phyloP scores from a whole-genome alignment of 208 protist species.

The Trypanosoma theileri region DNA sequence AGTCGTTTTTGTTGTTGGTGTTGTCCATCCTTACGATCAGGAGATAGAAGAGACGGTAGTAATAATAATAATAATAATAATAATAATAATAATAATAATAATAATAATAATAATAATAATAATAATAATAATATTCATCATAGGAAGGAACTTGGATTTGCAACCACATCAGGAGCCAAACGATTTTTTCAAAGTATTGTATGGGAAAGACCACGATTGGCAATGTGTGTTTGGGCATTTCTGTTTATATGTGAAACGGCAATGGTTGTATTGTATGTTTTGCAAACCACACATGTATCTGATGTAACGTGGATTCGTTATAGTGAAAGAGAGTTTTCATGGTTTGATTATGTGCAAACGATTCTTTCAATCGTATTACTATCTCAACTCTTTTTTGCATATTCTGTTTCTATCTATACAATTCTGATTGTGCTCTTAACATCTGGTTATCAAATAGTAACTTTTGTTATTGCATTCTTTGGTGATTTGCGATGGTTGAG shows the following conservation, averaged over 20 bases:
- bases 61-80: no score
- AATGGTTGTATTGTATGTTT: slow-evolving; percentile 70
- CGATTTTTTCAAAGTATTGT: slow-evolving; percentile 83
- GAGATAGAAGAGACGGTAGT: no score
- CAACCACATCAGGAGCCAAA: slow-evolving; percentile 67
- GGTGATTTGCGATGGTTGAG: slow-evolving; percentile 61
- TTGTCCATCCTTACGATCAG: no score
- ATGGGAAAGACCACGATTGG: slow-evolving; percentile 60
- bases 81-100: no score
- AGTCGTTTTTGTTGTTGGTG: not conserved
- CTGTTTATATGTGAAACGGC: slow-evolving; percentile 75
- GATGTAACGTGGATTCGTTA: slow-evolving; percentile 60
- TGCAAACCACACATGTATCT: slow-evolving; percentile 44
- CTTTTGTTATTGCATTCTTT: slow-evolving; percentile 61
- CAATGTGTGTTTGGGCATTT: slow-evolving; percentile 75
- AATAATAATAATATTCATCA: no score
- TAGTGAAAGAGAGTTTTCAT: slow-evolving; percentile 45
- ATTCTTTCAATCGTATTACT: slow-evolving; percentile 72
- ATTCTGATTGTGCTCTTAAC: slow-evolving; percentile 74
- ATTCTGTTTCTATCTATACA: slow-evolving; percentile 71
- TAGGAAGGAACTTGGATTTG: slow-evolving; percentile 41
- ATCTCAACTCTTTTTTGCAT: slow-evolving; percentile 81
- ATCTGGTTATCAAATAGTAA: slow-evolving; percentile 78
- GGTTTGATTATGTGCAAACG: slow-evolving; percentile 65
- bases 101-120: no score